phyloP scores from a whole-genome alignment of 352 stramenopile genomes.

The Pythium pectinolyticum region DNA sequence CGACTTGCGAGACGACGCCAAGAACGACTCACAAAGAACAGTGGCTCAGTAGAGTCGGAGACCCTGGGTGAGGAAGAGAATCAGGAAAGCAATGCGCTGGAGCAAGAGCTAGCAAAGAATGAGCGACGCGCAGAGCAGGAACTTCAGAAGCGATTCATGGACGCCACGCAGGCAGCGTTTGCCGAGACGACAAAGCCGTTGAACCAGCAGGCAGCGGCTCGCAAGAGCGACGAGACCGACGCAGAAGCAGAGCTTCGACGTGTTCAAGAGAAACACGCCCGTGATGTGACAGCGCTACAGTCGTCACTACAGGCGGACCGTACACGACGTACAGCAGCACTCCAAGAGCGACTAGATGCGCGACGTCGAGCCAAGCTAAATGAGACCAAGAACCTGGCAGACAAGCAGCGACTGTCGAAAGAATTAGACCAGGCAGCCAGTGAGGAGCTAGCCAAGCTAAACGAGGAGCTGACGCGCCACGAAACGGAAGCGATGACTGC shows the following conservation, averaged over 20 bases:
- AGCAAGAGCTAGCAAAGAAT: neutral
- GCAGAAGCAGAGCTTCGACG: conserved; percentile 15
- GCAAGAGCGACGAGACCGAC: neutral
- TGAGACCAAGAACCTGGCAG: neutral
- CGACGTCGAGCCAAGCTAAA: conserved; percentile 6
- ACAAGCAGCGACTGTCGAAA: neutral
- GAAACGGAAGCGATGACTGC: neutral
- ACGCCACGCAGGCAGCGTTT: neutral
- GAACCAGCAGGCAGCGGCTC: conserved; percentile 8
- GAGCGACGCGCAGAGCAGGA: conserved; percentile 12
- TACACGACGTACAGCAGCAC: conserved; percentile 5
- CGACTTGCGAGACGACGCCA: conserved; percentile 23
- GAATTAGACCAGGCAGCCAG: neutral
- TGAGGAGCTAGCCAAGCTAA: neutral
- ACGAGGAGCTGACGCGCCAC: neutral
- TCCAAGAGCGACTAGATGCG: conserved; percentile 28
- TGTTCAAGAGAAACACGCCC: conserved; percentile 7
- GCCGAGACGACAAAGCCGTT: neutral
- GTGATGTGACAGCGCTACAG: conserved; percentile 5
- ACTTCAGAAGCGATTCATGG: conserved; percentile 3
- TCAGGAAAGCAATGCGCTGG: too few relatives aligned
- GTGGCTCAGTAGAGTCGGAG: too few relatives aligned
- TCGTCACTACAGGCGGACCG: conserved; percentile 7
- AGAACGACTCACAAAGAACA: neutral
- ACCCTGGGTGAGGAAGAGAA: too few relatives aligned